These are phyloP conservation scores for Sclerotinia nivalis DNA, from an alignment of 2,329 filamentous ascomycete species.

Conservation along the genomic window DNA sequence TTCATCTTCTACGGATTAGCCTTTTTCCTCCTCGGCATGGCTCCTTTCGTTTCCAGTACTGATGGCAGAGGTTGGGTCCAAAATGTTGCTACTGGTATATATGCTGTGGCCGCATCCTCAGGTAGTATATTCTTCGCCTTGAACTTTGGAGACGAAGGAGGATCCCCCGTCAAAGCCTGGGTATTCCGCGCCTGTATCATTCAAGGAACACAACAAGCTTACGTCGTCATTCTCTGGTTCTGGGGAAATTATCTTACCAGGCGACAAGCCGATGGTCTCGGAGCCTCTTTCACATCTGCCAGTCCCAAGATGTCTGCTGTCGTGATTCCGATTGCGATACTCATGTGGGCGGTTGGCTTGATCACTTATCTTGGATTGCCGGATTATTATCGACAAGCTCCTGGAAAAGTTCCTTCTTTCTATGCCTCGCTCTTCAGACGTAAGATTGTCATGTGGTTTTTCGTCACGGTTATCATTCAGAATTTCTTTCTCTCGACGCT, in stretches of 20 bases:
- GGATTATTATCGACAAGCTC: conserved; percentile 64
- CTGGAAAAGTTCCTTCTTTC: conserved; percentile 65
- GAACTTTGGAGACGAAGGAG: conserved; percentile 66
- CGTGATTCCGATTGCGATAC: conserved; percentile 56
- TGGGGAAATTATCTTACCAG: conserved; percentile 55
- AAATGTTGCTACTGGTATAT: conserved; percentile 62
- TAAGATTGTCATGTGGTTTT: conserved; percentile 68
- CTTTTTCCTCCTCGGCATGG: conserved; percentile 63
- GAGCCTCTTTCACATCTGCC: conserved; percentile 46
- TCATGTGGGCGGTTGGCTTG: conserved; percentile 58
- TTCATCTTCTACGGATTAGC: conserved; percentile 61
- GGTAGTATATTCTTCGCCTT: conserved; percentile 66
- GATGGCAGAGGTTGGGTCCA: conserved; percentile 47
- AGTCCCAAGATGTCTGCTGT: conserved; percentile 49
- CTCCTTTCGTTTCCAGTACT: conserved; percentile 51
- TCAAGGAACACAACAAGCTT: conserved; percentile 67
- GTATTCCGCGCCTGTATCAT: conserved; percentile 67
- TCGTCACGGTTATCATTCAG: conserved; percentile 54
- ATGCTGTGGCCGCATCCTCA: conserved; percentile 61
- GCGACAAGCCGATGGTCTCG: conserved; percentile 20
- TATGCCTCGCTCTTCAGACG: conserved; percentile 61
- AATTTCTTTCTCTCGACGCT: conserved; percentile 52
- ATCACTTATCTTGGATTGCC: conserved; percentile 62
- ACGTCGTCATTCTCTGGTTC: conserved; percentile 65
- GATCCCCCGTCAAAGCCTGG: conserved; percentile 63